phyloP scores from a whole-genome alignment of 306 rosid genomes.

The Cucumis melo region DNA sequence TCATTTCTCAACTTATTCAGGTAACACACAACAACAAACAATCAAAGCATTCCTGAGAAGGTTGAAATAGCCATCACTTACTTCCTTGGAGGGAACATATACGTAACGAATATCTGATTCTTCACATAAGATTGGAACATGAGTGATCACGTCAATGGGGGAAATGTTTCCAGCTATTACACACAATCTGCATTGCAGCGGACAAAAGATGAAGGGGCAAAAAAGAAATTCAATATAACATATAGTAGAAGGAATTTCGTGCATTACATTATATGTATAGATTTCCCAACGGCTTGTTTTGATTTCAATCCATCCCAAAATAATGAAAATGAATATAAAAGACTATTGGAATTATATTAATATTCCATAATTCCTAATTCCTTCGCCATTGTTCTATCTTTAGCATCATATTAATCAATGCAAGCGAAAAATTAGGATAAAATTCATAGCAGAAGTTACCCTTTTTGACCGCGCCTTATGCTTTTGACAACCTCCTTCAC shows the following conservation, averaged over 20 bases:
- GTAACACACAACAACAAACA: background rate
- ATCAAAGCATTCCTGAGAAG: background rate
- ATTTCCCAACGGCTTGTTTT: background rate
- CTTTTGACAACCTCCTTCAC: constrained; percentile 95
- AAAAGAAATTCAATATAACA: background rate
- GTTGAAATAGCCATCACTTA: constrained; percentile 13
- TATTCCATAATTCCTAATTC: background rate
- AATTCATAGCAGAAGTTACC: constrained; percentile 27
- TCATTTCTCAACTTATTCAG: background rate
- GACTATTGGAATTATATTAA: too few relatives aligned
- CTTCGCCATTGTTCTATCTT: background rate
- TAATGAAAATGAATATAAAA: too few relatives aligned
- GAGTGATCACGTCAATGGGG: constrained; percentile 90
- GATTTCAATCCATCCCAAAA: background rate
- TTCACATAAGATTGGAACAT: constrained; percentile 81
- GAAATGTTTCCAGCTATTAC: constrained; percentile 91
- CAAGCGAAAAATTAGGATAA: background rate
- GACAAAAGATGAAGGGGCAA: background rate
- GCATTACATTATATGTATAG: background rate
- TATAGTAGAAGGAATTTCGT: background rate
- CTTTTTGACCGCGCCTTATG: constrained; percentile 78
- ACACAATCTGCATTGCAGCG: constrained; percentile 44
- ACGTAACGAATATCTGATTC: constrained; percentile 70
- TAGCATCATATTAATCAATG: background rate
- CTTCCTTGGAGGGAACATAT: constrained; percentile 81